Percentiles rank a stretch among this genome's conserved stretches.
These are phyloP conservation scores for Volvariella surrecta DNA, from an alignment of 1,284 basidiomycete species.

Conservation along the genomic window DNA sequence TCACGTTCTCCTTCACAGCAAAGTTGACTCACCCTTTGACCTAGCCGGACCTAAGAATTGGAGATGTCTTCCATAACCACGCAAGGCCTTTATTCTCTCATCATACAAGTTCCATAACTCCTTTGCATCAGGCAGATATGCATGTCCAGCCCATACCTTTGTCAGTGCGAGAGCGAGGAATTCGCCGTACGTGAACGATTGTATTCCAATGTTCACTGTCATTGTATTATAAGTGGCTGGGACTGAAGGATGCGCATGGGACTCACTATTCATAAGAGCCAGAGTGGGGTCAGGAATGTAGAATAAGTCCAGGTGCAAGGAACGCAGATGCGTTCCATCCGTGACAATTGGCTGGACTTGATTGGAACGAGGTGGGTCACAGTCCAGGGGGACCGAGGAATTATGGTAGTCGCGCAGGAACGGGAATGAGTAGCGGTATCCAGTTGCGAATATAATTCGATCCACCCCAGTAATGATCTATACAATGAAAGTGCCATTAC, in stretches of 20 bases:
- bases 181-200: slow-evolving; percentile 29
- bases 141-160: slow-evolving; percentile 27
- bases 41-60: slow-evolving; percentile 22
- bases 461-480: slow-evolving; percentile 28
- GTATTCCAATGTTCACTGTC: slow-evolving; percentile 31
- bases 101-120: slow-evolving; percentile 24
- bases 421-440: slow-evolving; percentile 38
- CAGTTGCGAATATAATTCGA: slow-evolving; percentile 34
- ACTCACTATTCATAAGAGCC: slow-evolving; percentile 28
- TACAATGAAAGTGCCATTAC: neutral
- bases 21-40: slow-evolving; percentile 14
- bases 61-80: slow-evolving; percentile 27
- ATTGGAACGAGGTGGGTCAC: slow-evolving; percentile 12
- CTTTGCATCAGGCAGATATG: slow-evolving; percentile 20
- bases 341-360: slow-evolving; percentile 28
- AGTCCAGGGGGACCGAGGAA: slow-evolving; percentile 16
- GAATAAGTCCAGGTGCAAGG: slow-evolving; percentile 35
- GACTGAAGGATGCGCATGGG: neutral
- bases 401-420: slow-evolving; percentile 36
- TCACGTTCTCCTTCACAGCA: neutral
- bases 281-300: slow-evolving; percentile 44
- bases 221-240: too few relatives aligned
- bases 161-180: slow-evolving; percentile 25
- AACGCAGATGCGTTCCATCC: slow-evolving; percentile 34
- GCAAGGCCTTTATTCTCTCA: slow-evolving; percentile 18